These are phyloP conservation scores for Trichoderma sp. DNA, from an alignment of 2,329 filamentous ascomycete species.

Conservation along the genomic window DNA sequence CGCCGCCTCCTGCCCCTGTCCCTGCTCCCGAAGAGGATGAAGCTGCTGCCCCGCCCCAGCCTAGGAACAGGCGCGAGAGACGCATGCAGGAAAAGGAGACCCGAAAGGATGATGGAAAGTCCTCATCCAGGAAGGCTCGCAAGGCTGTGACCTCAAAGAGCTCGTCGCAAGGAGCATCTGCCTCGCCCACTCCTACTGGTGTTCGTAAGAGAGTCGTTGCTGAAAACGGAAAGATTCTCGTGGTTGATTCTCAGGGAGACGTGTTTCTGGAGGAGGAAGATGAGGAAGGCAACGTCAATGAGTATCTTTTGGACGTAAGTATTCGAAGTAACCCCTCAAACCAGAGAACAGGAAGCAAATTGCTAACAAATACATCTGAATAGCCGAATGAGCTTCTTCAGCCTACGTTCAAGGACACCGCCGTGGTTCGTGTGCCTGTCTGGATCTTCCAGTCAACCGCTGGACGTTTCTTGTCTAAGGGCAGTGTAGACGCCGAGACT, in stretches of 20 bases:
- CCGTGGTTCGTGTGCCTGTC: slow-evolving; percentile 73
- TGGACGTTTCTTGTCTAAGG: slow-evolving; percentile 47
- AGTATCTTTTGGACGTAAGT: slow-evolving; percentile 84
- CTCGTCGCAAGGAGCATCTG: slow-evolving; percentile 45
- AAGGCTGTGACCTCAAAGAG: slow-evolving; percentile 31
- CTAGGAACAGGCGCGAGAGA: slow-evolving; percentile 80
- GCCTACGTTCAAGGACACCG: slow-evolving; percentile 78
- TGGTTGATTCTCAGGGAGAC: slow-evolving; percentile 88
- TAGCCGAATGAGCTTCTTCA: slow-evolving; percentile 74
- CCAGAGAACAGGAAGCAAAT: not conserved
- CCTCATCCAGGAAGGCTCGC: slow-evolving; percentile 45
- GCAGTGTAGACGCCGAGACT: slow-evolving; percentile 35
- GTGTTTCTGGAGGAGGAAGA: slow-evolving; percentile 93
- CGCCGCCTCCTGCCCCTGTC: slow-evolving; percentile 38
- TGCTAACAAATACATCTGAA: slow-evolving; percentile 17
- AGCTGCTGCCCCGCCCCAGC: slow-evolving; percentile 48
- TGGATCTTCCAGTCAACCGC: slow-evolving; percentile 63
- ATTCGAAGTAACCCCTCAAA: slow-evolving; percentile 24
- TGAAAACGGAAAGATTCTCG: slow-evolving; percentile 90
- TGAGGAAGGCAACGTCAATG: slow-evolving; percentile 77
- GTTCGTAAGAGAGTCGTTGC: slow-evolving; percentile 84
- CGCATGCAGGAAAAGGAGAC: slow-evolving; percentile 83
- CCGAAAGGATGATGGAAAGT: slow-evolving; percentile 65
- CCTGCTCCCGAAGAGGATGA: slow-evolving; percentile 46
- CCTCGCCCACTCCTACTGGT: slow-evolving; percentile 62